Percentiles rank a stretch among this genome's conserved stretches.
phyloP scores from a whole-genome alignment of 306 rosid species.

The Sophora flavescens region DNA sequence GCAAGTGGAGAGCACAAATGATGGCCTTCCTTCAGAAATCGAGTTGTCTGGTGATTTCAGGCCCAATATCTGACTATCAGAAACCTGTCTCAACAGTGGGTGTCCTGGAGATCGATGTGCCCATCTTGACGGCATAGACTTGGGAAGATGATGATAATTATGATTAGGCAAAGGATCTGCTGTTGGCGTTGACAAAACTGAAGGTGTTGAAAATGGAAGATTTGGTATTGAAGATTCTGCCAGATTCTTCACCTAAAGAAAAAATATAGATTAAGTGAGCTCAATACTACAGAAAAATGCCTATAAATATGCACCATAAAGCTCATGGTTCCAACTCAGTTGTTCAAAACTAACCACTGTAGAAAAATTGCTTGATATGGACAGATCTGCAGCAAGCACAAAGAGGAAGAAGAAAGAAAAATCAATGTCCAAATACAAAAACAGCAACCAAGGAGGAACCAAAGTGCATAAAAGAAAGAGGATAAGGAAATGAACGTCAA shows the following conservation, averaged over 20 bases:
- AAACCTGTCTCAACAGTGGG: slow-evolving; percentile 80
- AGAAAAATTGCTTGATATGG: slow-evolving; percentile 74
- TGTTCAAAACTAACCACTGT: slow-evolving; percentile 66
- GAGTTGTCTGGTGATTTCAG: slow-evolving; percentile 86
- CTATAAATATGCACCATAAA: slow-evolving; percentile 47
- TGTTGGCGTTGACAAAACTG: slow-evolving; percentile 62
- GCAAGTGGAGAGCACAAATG: slow-evolving; percentile 77
- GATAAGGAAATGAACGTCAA: slow-evolving; percentile 17
- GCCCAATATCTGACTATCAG: slow-evolving; percentile 77
- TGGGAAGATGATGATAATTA: slow-evolving; percentile 58
- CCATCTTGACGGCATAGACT: slow-evolving; percentile 73
- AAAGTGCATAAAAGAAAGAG: slow-evolving; percentile 35
- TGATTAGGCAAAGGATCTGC: slow-evolving; percentile 61
- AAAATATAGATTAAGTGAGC: slow-evolving; percentile 43
- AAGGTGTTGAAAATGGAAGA: slow-evolving; percentile 66
- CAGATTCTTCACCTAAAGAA: slow-evolving; percentile 67
- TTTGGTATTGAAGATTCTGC: slow-evolving; percentile 65
- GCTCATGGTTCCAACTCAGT: slow-evolving; percentile 36
- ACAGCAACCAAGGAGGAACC: slow-evolving; percentile 10
- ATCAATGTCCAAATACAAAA: slow-evolving; percentile 51
- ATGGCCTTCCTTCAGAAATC: slow-evolving; percentile 81
- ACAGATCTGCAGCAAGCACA: slow-evolving; percentile 69
- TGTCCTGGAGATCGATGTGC: slow-evolving; percentile 80
- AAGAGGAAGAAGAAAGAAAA: slow-evolving; percentile 40
- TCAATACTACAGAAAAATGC: slow-evolving; percentile 23